Evolutionary conservation across 2,329 filamentous ascomycete genomes (phyloP).

Genomic region (Geosmithia morbida): DNA sequence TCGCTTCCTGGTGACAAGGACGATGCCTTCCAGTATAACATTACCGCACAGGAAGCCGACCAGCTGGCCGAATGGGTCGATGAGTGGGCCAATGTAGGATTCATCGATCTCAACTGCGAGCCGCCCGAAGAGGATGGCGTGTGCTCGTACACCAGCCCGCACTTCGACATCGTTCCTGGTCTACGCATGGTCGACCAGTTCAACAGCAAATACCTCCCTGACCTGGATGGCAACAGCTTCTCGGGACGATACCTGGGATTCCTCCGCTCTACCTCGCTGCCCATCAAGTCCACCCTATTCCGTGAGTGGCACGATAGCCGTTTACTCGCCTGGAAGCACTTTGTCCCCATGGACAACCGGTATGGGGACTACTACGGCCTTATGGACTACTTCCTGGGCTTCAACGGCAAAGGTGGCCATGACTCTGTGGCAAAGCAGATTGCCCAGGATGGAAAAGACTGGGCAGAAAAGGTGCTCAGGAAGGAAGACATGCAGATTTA

Average conservation of each 20-base stretch:
- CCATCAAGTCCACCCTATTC: constrained; percentile 67
- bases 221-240: constrained; percentile 64
- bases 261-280: constrained; percentile 52
- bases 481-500: constrained; percentile 65
- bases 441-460: constrained; percentile 48
- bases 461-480: constrained; percentile 54
- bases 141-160: constrained; percentile 33
- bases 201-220: constrained; percentile 53
- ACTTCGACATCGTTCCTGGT: constrained; percentile 24
- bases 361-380: constrained; percentile 60
- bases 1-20: constrained; percentile 25
- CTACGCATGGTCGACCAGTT: constrained; percentile 38
- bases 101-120: constrained; percentile 39
- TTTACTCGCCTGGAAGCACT: constrained; percentile 65
- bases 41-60: constrained; percentile 28
- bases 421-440: constrained; percentile 50
- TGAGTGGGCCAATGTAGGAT: constrained; percentile 33
- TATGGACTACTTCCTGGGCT: constrained; percentile 60
- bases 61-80: constrained; percentile 34
- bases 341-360: constrained; percentile 64
- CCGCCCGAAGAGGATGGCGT: constrained; percentile 17
- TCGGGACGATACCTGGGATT: constrained; percentile 57
- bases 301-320: constrained; percentile 70
- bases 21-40: constrained; percentile 19
- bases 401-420: constrained; percentile 27